Base-by-base conservation (phyloP, 495 filamentous ascomycete genomes). In the Xylaria venustula region DNA sequence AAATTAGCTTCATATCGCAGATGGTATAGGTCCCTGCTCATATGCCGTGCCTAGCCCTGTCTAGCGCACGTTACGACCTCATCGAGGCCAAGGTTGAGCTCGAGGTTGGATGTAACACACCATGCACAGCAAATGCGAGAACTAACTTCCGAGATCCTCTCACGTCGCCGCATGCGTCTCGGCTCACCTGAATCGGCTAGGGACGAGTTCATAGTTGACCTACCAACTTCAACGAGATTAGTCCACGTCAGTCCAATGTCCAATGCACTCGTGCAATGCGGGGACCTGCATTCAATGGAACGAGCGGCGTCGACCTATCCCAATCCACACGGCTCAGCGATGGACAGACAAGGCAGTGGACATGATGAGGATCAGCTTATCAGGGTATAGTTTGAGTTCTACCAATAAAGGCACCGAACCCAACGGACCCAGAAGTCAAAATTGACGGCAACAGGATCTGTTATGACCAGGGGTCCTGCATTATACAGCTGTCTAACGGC, bases 401-500 rank as follows among this genome's bases (percentile, higher is more conserved):
- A 26, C 26, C 47, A 30, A 52, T 60, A 23, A 23, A 52, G 23
- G 57, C n/a, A 12, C 48, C n/a, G 17, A n/a, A 40, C 23, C 47
- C 48, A 42, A 52, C 41, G 28, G 48, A 32, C 57, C 26, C 57
- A 6, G 32, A 34, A 45, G 40, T 20, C 46, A n/a, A 30, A 25
- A 46, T 8, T 37, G 28, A 14, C 25, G 17, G 14, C 36, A 62
- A 57, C 62, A 64, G 64, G 66, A 64, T 67, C 69, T 64, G 54
- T 62, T 69, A 65, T 69, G 63, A 60, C 60, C 67, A 67, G 68
- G 69, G 67, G 54, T 55, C 47, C 53, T 65, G 69, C 66, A 69
- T 65, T 69, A 69, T 67, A 67, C 62, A 64, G 62, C 61, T 71
- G 56, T 60, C 61, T 59, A 67, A 61, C 64, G 58, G 58, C 19